These are phyloP conservation scores for Acanthochlamys bracteata DNA, from an alignment of 106 monocot species.

Conservation along the genomic window DNA sequence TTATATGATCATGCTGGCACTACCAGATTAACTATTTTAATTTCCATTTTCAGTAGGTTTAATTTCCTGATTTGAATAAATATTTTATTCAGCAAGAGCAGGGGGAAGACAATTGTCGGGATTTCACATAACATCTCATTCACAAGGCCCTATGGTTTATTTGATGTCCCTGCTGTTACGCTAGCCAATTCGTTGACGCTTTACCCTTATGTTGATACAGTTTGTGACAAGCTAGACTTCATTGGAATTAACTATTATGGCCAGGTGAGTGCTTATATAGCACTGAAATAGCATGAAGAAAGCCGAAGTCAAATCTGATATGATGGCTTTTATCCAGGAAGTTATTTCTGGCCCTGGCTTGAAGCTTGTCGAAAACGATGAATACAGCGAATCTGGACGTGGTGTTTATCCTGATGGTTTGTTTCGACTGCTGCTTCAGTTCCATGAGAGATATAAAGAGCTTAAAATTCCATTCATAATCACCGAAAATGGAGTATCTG, in stretches of 20 bases:
- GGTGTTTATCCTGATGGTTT: conserved; percentile 93
- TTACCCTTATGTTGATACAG: conserved; percentile 78
- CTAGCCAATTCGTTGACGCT: conserved; percentile 66
- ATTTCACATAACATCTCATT: conserved; percentile 89
- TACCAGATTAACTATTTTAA: background rate
- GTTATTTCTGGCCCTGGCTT: conserved; percentile 75
- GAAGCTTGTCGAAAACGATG: conserved; percentile 70
- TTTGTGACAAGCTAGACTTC: conserved; percentile 80
- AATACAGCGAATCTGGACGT: conserved; percentile 97
- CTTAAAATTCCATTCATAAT: conserved; percentile 79
- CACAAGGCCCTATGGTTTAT: conserved; percentile 84
- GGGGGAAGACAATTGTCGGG: conserved; percentile 50
- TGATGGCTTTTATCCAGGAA: conserved; percentile 39
- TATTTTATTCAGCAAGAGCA: conserved; percentile 30
- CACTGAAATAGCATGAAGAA: too few species aligned
- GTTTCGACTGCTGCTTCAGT: conserved; percentile 67
- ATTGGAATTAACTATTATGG: conserved; percentile 98
- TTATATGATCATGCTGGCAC: background rate
- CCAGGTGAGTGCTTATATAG: conserved; percentile 38
- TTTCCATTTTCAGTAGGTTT: background rate
- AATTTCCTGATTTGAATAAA: background rate
- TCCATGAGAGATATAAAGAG: conserved; percentile 82
- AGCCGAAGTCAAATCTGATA: too few species aligned
- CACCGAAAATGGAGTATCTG: conserved; percentile 92
- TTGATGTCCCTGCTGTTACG: conserved; percentile 75